These are phyloP conservation scores for Alternaria dauci DNA, from an alignment of 2,329 filamentous ascomycete genomes.

Conservation along the genomic window DNA sequence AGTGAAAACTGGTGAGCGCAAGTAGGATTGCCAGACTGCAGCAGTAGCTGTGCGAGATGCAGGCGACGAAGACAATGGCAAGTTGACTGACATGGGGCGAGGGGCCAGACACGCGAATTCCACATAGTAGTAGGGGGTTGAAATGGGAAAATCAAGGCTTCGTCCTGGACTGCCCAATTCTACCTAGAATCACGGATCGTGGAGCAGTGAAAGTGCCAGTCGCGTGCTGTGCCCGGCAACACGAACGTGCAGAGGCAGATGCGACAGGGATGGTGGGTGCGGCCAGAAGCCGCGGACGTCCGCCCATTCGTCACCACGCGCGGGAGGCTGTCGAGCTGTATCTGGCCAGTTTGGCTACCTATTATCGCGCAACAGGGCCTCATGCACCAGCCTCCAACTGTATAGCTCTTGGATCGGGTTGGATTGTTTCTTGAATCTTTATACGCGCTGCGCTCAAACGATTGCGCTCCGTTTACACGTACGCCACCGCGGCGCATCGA, in stretches of 20 bases:
- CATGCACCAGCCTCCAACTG: not conserved
- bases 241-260: not conserved
- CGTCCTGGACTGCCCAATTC: too few species aligned
- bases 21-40: too few species aligned
- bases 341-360: conserved; percentile 13
- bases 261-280: conserved; percentile 11
- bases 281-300: conserved; percentile 18
- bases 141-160: too few species aligned
- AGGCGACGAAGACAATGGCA: too few species aligned
- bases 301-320: conserved; percentile 21
- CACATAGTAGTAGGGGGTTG: too few species aligned
- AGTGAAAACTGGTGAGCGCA: too few species aligned
- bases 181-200: too few species aligned
- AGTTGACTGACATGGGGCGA: too few species aligned
- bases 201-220: not conserved
- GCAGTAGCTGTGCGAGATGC: too few species aligned
- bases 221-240: not conserved
- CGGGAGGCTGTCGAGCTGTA: conserved; percentile 16
- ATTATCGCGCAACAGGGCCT: conserved; percentile 10
- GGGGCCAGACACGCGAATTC: too few species aligned
- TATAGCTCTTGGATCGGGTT: not conserved
- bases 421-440: not conserved
- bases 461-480: not conserved
- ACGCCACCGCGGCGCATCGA: conserved; percentile 34
- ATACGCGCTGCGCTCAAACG: not conserved